Evolutionary conservation across 2,329 filamentous ascomycete genomes (phyloP).

Genomic region (Dryadomyces quercus-mongolicae): DNA sequence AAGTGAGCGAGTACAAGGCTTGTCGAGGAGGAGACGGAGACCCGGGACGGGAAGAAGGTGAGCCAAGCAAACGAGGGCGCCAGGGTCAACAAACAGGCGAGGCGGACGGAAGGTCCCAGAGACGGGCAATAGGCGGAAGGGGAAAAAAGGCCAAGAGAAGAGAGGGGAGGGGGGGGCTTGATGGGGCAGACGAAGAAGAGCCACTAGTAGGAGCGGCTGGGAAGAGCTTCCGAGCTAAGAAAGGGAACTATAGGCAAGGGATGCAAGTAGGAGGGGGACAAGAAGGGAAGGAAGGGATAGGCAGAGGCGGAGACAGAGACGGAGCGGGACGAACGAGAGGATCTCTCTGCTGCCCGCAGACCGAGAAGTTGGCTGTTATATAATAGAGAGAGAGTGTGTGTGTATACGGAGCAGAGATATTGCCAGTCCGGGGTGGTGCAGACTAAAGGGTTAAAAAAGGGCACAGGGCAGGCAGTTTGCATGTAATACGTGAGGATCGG

Average conservation of each 20-base stretch:
- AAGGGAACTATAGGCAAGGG: not conserved
- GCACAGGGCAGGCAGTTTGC: not conserved
- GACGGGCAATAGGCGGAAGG: not conserved
- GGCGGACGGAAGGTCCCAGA: not conserved
- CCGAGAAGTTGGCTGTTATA: no score
- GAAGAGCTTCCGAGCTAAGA: not conserved
- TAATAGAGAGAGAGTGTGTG: no score
- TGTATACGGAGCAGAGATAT: not conserved
- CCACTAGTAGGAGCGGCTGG: not conserved
- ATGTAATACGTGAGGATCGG: not conserved
- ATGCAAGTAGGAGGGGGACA: not conserved
- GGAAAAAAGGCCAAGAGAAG: not conserved
- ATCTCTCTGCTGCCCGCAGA: no score
- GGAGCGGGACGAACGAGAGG: not conserved
- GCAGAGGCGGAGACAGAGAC: not conserved
- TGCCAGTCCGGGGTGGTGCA: not conserved
- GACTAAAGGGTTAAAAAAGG: not conserved
- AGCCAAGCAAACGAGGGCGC: slow-evolving; percentile 1
- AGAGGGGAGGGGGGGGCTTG: not conserved
- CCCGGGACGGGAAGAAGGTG: not conserved
- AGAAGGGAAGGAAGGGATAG: not conserved
- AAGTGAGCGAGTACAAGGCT: not conserved
- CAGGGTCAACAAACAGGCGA: not conserved
- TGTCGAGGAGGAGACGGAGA: not conserved
- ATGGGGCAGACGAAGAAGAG: not conserved